Conservation (phyloP, 371 early-diverging fungal species). For the Fennellomyces sp. region DNA sequence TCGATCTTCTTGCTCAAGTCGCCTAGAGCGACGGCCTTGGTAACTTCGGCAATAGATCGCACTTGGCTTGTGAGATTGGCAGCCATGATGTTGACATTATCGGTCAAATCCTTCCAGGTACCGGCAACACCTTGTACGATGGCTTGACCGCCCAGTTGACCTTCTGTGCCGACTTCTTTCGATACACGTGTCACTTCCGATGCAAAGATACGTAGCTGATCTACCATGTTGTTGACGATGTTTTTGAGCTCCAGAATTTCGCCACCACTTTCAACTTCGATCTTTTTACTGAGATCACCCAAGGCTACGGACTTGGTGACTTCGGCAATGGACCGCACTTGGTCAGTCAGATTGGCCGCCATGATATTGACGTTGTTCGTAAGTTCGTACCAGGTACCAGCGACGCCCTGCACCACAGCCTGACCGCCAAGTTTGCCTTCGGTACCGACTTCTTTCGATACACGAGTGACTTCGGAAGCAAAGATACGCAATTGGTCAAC, state of each 20-base stretch:
- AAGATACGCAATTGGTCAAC: slow-evolving; percentile 59
- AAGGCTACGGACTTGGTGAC: slow-evolving; percentile 57
- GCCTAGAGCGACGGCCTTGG: slow-evolving; percentile 50
- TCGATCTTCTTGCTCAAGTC: slow-evolving; percentile 43
- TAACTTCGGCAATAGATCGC: slow-evolving; percentile 52
- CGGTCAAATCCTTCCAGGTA: slow-evolving; percentile 53
- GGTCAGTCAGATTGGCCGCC: slow-evolving; percentile 48
- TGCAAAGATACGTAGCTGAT: slow-evolving; percentile 36
- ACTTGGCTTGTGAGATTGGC: slow-evolving; percentile 54
- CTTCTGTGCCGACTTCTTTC: slow-evolving; percentile 51
- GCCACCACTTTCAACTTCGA: slow-evolving; percentile 28
- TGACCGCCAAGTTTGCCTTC: slow-evolving; percentile 57
- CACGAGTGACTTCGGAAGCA: slow-evolving; percentile 54
- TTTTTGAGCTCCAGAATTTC: slow-evolving; percentile 42
- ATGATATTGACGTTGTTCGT: slow-evolving; percentile 60
- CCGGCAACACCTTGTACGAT: slow-evolving; percentile 50
- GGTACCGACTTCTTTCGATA: slow-evolving; percentile 58
- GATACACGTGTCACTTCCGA: slow-evolving; percentile 41
- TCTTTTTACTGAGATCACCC: slow-evolving; percentile 49
- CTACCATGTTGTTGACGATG: slow-evolving; percentile 44
- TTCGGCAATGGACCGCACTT: slow-evolving; percentile 54
- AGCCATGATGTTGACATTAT: slow-evolving; percentile 45
- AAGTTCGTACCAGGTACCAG: slow-evolving; percentile 62
- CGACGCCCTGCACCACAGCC: slow-evolving; percentile 51
- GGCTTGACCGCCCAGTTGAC: slow-evolving; percentile 45